Evolutionary conservation across 192 early-diverging fungal species (phyloP), one percentile per base, ranked within the genome.

Genomic region (Backusella westeae): DNA sequence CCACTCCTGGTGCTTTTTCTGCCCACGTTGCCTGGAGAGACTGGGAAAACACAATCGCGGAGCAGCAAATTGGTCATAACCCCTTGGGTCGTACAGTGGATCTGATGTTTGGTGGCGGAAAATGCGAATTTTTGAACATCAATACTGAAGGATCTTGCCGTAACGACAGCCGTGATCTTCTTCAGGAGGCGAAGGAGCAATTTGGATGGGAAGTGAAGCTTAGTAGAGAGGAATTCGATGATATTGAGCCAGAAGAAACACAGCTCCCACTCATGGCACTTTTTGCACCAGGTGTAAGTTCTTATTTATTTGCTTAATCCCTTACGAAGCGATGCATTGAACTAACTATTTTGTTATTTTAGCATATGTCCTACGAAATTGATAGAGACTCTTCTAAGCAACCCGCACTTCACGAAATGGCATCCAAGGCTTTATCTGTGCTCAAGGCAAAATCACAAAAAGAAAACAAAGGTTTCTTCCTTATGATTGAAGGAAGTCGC

Each of bases 401-500:
- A 74, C 89, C 89, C 21, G 78, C 88, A 44, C 78, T 90, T 2
- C 73, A 75, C 9, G 88, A 90, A 59, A 89, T 90, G 89, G 72
- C 85, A 1, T n/a, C 67, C 1, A 83, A 70, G 71, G 89, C 87
- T 3, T 69, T 88, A 8, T 23, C 53, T 21, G 72, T 87, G 15
- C 69, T 88, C 39, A 71, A 79, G 41, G 35, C 39, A 17, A 71
- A 81, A 4, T 67, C 67, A 1, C 32, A 53, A 42, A 23, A 75
- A 67, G 14, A 74, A 3, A 75, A 73, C 3, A 74, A 26, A 34
- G 89, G 87, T 0, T 90, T 90, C 75, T 88, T 90, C 23, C 6
- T 90, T 3, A 88, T 90, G 89, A 83, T 90, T 69, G 89, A 90
- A 79, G 88, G 89, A 3, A 86, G 87, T 53, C 82, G 89, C 3